These are phyloP conservation scores for Ustilago nuda DNA, from an alignment of 1,284 basidiomycete species.

Conservation along the genomic window DNA sequence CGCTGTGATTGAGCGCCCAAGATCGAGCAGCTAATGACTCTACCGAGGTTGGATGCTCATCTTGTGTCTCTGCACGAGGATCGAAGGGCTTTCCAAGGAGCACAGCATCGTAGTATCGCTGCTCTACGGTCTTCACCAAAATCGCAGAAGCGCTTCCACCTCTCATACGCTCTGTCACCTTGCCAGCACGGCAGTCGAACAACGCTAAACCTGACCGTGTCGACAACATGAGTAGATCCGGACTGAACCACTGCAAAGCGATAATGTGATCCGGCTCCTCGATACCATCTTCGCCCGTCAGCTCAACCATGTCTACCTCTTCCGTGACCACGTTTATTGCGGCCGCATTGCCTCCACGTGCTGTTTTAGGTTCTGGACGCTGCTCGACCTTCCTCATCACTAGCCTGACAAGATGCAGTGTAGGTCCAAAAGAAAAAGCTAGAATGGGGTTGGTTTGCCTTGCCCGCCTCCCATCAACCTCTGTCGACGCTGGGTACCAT, in stretches of 20 bases:
- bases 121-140: conserved; percentile 34
- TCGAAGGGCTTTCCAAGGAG: conserved; percentile 33
- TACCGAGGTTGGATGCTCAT: background rate
- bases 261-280: conserved; percentile 68
- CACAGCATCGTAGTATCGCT: conserved; percentile 39
- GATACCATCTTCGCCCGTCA: conserved; percentile 39
- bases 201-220: conserved; percentile 41
- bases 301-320: conserved; percentile 43
- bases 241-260: conserved; percentile 72
- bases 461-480: conserved; percentile 37
- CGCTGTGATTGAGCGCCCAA: conserved; percentile 72
- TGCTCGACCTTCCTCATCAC: conserved; percentile 36
- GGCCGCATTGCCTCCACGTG: background rate
- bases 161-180: conserved; percentile 54
- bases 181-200: conserved; percentile 54
- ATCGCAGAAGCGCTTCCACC: conserved; percentile 69
- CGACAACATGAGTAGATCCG: conserved; percentile 56
- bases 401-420: conserved; percentile 53
- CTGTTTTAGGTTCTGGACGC: conserved; percentile 8
- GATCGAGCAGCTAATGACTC: conserved; percentile 10
- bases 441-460: conserved; percentile 56
- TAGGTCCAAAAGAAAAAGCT: conserved; percentile 58
- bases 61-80: conserved; percentile 20
- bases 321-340: conserved; percentile 19
- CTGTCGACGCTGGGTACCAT: conserved; percentile 60